Evolutionary conservation across 768 basidiomycete species (phyloP).

Genomic region (Sarcodon aspratus): DNA sequence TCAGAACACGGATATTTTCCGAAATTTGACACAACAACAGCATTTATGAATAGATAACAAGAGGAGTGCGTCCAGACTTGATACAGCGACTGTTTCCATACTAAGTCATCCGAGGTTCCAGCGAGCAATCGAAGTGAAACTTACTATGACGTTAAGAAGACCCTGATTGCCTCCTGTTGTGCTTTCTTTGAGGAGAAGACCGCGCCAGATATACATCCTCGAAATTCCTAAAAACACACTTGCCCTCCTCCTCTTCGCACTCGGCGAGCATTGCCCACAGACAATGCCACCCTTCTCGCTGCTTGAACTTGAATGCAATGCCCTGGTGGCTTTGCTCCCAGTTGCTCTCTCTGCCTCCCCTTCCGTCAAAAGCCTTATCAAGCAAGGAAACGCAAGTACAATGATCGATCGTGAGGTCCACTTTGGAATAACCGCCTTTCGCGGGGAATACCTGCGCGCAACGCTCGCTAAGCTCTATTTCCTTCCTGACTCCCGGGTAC

Average conservation of each 20-base stretch:
- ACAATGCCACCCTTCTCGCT: conserved; percentile 44
- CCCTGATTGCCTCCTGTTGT: neutral
- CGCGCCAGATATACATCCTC: conserved; percentile 45
- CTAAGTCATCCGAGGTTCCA: no score
- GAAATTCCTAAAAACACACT: conserved; percentile 39
- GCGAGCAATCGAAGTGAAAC: neutral
- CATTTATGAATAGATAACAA: no score
- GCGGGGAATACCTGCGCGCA: conserved; percentile 28
- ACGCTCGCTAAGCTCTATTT: conserved; percentile 38
- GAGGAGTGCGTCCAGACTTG: no score
- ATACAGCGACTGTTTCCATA: no score
- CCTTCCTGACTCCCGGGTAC: conserved; percentile 46
- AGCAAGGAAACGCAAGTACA: conserved; percentile 42
- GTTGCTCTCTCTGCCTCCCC: conserved; percentile 13
- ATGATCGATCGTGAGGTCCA: conserved; percentile 33
- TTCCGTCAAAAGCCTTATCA: conserved; percentile 46
- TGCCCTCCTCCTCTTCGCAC: conserved; percentile 22
- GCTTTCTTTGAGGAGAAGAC: conserved; percentile 1
- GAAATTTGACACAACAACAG: no score
- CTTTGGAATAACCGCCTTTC: conserved; percentile 17
- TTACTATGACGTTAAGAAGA: neutral
- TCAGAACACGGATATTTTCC: no score
- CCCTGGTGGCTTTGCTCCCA: conserved; percentile 38
- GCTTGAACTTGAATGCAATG: conserved; percentile 44
- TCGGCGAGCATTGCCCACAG: conserved; percentile 54